A percentile compares a stretch with the other conserved stretches of the same genome.
Conservation (phyloP, 306 rosid species). For the Quercus berberidifolia region DNA sequence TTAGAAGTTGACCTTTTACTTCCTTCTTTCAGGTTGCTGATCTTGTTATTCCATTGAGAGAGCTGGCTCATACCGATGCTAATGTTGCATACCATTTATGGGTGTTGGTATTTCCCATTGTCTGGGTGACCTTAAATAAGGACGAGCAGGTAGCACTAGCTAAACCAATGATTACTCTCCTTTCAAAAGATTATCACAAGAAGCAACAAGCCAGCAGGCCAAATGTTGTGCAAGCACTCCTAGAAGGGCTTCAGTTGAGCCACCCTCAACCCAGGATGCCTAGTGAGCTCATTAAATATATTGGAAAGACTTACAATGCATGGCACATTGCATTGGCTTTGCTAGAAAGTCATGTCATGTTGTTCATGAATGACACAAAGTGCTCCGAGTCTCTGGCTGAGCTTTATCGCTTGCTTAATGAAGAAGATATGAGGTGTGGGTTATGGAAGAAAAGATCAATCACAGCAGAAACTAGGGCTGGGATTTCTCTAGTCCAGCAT, state of each 20-base stretch:
- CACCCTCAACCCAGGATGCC: conserved; percentile 99
- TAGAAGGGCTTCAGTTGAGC: conserved; percentile 99
- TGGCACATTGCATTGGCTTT: conserved; percentile 97
- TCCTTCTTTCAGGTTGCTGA: conserved; percentile 67
- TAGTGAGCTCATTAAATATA: conserved; percentile 95
- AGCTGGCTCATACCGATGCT: conserved; percentile 93
- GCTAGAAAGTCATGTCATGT: conserved; percentile 93
- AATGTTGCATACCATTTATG: conserved; percentile 98
- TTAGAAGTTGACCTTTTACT: conserved; percentile 3
- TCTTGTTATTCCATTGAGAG: conserved; percentile 88
- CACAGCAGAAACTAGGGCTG: conserved; percentile 94
- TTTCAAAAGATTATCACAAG: conserved; percentile 93
- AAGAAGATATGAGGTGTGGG: conserved; percentile 99
- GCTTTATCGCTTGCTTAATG: conserved; percentile 94
- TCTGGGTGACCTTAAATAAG: conserved; percentile 93
- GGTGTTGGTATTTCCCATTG: conserved; percentile 99
- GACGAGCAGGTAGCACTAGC: conserved; percentile 94
- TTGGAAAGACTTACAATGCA: conserved; percentile 96
- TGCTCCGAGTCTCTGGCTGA: conserved; percentile 95
- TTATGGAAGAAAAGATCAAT: conserved; percentile 91
- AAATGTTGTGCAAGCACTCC: conserved; percentile 96
- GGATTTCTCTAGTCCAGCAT: conserved; percentile 97
- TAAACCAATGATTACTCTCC: conserved; percentile 91
- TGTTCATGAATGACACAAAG: conserved; percentile 83
- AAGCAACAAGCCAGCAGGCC: conserved; percentile 94